Conservation (phyloP, 768 basidiomycete species). For the Pulveroboletus sp. region DNA sequence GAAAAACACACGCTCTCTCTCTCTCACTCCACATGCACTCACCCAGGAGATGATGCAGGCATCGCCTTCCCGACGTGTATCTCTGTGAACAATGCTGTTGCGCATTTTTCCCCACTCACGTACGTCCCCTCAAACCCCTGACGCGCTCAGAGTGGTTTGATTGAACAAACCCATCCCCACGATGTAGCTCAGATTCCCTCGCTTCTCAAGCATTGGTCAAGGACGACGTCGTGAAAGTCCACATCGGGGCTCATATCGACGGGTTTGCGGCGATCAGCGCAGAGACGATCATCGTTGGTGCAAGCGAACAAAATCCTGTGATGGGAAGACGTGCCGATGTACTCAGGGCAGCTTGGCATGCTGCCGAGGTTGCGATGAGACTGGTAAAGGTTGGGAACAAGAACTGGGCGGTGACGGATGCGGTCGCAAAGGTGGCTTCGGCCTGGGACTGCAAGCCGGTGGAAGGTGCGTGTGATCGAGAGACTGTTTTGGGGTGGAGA, state of each 20-base stretch:
- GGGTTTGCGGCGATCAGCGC: conserved; percentile 92
- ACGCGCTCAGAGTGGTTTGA: background rate
- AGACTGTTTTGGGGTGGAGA: background rate
- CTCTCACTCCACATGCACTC: background rate
- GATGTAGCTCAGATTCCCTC: conserved; percentile 64
- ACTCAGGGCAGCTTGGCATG: conserved; percentile 88
- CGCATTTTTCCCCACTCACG: conserved; percentile 95
- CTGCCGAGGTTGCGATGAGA: conserved; percentile 89
- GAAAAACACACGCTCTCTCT: conserved; percentile 17
- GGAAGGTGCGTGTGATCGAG: conserved; percentile 58
- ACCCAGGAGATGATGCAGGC: conserved; percentile 41
- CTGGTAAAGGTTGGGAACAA: conserved; percentile 87
- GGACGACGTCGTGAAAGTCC: conserved; percentile 92
- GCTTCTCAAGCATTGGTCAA: conserved; percentile 67
- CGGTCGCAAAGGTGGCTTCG: conserved; percentile 65
- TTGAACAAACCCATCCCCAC: conserved; percentile 26
- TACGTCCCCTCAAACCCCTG: conserved; percentile 39
- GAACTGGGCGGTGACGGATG: conserved; percentile 93
- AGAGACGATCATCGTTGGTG: conserved; percentile 89
- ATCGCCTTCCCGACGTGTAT: conserved; percentile 92
- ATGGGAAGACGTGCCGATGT: conserved; percentile 88
- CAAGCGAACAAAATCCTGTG: conserved; percentile 64
- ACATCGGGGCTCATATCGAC: conserved; percentile 96
- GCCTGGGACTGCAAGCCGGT: conserved; percentile 87
- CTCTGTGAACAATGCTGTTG: conserved; percentile 92